Percentiles rank a stretch among this genome's conserved stretches.
Evolutionary conservation across 768 basidiomycete species (phyloP).

Genomic region (Sporobolomyces roseus): DNA sequence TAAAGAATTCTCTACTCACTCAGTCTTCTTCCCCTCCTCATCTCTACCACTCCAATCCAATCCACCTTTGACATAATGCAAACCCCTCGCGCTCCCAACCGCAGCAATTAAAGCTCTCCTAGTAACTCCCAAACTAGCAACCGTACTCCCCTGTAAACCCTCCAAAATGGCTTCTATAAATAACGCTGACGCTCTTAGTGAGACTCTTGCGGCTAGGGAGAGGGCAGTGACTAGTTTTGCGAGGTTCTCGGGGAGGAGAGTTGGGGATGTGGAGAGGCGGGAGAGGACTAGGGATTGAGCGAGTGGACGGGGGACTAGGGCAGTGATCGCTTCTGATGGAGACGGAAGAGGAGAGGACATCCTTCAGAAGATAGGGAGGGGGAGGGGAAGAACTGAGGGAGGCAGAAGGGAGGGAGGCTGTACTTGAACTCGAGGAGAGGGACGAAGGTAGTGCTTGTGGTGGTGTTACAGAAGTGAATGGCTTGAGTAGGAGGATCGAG

Average conservation of each 20-base stretch:
- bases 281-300: constrained; percentile 32
- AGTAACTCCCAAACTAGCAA: constrained; percentile 46
- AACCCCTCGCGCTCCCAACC: constrained; percentile 47
- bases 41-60: constrained; percentile 44
- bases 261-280: constrained; percentile 35
- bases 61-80: constrained; percentile 44
- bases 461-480: too few species aligned
- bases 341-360: not conserved
- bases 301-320: constrained; percentile 4
- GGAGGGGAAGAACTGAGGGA: not conserved
- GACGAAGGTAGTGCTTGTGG: too few species aligned
- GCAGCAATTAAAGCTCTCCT: constrained; percentile 48
- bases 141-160: constrained; percentile 43
- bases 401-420: too few species aligned
- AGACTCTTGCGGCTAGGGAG: constrained; percentile 46
- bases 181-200: constrained; percentile 45
- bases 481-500: too few species aligned
- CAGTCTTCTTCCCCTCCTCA: constrained; percentile 31
- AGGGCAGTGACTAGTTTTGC: constrained; percentile 48
- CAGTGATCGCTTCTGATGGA: not conserved
- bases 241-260: constrained; percentile 48
- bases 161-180: constrained; percentile 50
- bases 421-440: too few species aligned
- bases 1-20: too few species aligned
- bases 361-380: not conserved